These are phyloP conservation scores for Hyaloscypha hepaticicola DNA, from an alignment of 495 filamentous ascomycete genomes.

Conservation along the genomic window DNA sequence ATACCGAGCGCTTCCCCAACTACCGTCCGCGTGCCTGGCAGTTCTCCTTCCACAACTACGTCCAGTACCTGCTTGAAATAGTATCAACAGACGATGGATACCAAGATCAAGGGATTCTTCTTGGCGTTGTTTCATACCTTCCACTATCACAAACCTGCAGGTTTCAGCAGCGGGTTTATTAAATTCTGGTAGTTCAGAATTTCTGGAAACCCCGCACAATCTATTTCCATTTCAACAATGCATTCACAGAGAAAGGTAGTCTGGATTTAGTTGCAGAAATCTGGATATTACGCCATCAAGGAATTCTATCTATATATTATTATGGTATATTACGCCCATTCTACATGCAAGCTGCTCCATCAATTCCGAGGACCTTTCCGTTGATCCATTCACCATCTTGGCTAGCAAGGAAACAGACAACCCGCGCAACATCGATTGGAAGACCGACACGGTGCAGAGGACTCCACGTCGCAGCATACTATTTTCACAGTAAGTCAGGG, in stretches of 20 bases:
- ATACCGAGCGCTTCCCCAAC: too few species aligned
- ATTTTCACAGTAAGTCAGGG: not conserved
- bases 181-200: too few species aligned
- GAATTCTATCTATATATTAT: not conserved
- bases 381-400: slow-evolving; percentile 64
- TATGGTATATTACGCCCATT: not conserved
- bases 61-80: too few species aligned
- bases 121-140: too few species aligned
- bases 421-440: slow-evolving; percentile 54
- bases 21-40: too few species aligned
- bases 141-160: too few species aligned
- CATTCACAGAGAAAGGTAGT: not conserved
- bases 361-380: slow-evolving; percentile 39
- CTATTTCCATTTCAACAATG: too few species aligned
- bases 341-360: slow-evolving; percentile 29
- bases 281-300: not conserved
- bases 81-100: too few species aligned
- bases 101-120: too few species aligned
- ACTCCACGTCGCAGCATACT: slow-evolving; percentile 28
- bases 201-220: too few species aligned
- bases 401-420: slow-evolving; percentile 48
- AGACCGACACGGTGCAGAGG: slow-evolving; percentile 56
- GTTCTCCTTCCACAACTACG: too few species aligned
- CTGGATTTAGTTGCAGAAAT: not conserved
- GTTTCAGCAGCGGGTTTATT: too few species aligned